phyloP scores from a whole-genome alignment of 495 filamentous ascomycete genomes.

The Aspergillus asperescens region DNA sequence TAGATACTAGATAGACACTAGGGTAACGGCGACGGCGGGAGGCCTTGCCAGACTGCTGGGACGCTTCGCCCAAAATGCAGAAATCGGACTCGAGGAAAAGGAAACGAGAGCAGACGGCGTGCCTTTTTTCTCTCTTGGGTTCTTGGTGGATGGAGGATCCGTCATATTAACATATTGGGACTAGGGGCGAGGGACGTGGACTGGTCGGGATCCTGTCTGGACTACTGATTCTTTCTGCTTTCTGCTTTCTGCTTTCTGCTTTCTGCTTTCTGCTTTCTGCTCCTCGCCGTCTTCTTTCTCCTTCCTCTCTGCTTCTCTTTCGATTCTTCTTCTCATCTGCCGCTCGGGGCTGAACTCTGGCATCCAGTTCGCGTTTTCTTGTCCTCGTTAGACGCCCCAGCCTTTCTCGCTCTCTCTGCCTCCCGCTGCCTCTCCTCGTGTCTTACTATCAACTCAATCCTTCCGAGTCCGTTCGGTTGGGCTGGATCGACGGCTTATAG shows the following conservation, averaged over 20 bases:
- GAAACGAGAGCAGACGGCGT: slow-evolving; percentile 12
- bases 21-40: slow-evolving; percentile 4
- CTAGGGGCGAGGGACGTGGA: slow-evolving; percentile 39
- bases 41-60: slow-evolving; percentile 13
- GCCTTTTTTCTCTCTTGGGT: slow-evolving; percentile 24
- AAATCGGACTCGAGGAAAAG: slow-evolving; percentile 14
- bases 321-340: slow-evolving; percentile 17
- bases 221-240: slow-evolving; percentile 13
- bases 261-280: too few relatives aligned
- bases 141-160: slow-evolving; percentile 37
- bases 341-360: slow-evolving; percentile 21
- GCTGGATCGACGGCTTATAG: slow-evolving; percentile 4
- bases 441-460: slow-evolving; percentile 9
- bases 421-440: slow-evolving; percentile 5
- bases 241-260: too few relatives aligned
- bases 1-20: too few relatives aligned
- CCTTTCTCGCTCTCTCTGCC: slow-evolving; percentile 7
- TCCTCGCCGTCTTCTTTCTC: slow-evolving; percentile 16
- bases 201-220: slow-evolving; percentile 37
- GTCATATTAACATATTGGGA: slow-evolving; percentile 49
- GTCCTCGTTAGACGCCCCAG: slow-evolving; percentile 23
- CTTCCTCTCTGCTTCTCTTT: slow-evolving; percentile 19
- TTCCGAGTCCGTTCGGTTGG: slow-evolving; percentile 7
- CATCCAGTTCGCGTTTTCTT: slow-evolving; percentile 16
- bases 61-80: slow-evolving; percentile 5